Conservation (phyloP, 352 stramenopile species). For the Phytophthora kernoviae region DNA sequence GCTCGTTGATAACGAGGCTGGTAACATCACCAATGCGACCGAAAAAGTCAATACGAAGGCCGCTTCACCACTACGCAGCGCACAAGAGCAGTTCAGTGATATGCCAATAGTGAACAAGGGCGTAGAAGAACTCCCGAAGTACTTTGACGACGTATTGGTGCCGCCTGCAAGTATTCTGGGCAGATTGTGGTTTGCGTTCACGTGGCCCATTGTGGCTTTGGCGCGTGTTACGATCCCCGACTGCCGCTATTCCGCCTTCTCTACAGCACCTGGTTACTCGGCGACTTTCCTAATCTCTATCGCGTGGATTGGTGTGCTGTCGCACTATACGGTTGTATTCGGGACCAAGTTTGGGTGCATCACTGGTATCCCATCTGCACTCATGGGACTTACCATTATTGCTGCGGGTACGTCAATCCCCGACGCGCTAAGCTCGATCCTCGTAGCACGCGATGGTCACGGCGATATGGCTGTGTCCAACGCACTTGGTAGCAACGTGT, state of each 20-base stretch:
- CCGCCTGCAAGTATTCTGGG: constrained; percentile 41
- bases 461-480: constrained; percentile 87
- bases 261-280: constrained; percentile 44
- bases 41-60: constrained; percentile 8
- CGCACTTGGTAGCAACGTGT: constrained; percentile 85
- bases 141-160: constrained; percentile 67
- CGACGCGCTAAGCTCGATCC: constrained; percentile 78
- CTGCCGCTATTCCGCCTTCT: constrained; percentile 67
- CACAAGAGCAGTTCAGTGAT: constrained; percentile 9
- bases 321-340: constrained; percentile 68
- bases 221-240: constrained; percentile 77
- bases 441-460: constrained; percentile 79
- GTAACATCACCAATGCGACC: neutral
- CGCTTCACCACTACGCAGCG: neutral
- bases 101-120: constrained; percentile 7
- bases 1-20: constrained; percentile 15
- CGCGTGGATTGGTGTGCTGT: constrained; percentile 76
- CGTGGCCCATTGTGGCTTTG: constrained; percentile 68
- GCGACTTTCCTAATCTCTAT: constrained; percentile 73
- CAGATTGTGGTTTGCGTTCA: constrained; percentile 69
- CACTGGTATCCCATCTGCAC: constrained; percentile 63
- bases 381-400: constrained; percentile 85
- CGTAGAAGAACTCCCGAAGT: constrained; percentile 45
- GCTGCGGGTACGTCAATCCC: constrained; percentile 80
- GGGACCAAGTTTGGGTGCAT: constrained; percentile 71